These are phyloP conservation scores for Phytophthora litchii DNA, from an alignment of 352 stramenopile species.

Conservation along the genomic window DNA sequence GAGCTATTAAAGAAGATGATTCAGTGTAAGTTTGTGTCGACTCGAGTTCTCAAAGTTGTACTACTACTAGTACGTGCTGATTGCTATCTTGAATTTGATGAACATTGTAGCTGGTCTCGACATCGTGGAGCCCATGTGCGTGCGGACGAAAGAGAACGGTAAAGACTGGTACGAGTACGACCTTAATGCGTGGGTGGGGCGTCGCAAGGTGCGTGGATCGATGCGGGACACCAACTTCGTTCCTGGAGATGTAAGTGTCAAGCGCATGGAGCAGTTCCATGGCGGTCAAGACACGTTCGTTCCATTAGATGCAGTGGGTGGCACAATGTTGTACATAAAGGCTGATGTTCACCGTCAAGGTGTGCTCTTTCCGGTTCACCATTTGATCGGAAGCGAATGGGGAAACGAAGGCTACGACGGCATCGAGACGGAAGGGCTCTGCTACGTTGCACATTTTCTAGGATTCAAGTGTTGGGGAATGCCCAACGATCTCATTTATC, in stretches of 20 bases:
- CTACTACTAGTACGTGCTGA: too few species aligned
- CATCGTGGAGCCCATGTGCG: conserved; percentile 33
- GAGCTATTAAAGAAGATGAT: conserved; percentile 18
- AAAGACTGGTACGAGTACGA: conserved; percentile 34
- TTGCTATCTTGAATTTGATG: too few species aligned
- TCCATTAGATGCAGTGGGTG: conserved; percentile 50
- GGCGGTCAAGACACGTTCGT: conserved; percentile 17
- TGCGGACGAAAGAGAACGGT: conserved; percentile 20
- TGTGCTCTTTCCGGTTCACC: conserved; percentile 48
- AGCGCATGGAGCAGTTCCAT: conserved; percentile 25
- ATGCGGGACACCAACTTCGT: conserved; percentile 15
- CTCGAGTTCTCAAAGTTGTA: background rate
- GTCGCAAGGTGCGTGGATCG: conserved; percentile 24
- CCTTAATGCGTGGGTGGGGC: conserved; percentile 30
- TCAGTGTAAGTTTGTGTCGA: conserved; percentile 2
- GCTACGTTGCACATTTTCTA: conserved; percentile 54
- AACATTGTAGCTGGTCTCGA: conserved; percentile 25
- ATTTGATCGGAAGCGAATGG: conserved; percentile 50
- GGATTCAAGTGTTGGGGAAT: conserved; percentile 59
- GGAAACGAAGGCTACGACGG: conserved; percentile 49
- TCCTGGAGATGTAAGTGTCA: conserved; percentile 23
- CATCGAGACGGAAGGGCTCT: conserved; percentile 56
- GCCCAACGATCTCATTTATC: conserved; percentile 48
- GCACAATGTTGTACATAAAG: conserved; percentile 52
- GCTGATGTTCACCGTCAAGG: conserved; percentile 57